Evolutionary conservation across 768 basidiomycete species (phyloP), one percentile per base, ranked within the genome.

Genomic region (Kondoa malvinella): DNA sequence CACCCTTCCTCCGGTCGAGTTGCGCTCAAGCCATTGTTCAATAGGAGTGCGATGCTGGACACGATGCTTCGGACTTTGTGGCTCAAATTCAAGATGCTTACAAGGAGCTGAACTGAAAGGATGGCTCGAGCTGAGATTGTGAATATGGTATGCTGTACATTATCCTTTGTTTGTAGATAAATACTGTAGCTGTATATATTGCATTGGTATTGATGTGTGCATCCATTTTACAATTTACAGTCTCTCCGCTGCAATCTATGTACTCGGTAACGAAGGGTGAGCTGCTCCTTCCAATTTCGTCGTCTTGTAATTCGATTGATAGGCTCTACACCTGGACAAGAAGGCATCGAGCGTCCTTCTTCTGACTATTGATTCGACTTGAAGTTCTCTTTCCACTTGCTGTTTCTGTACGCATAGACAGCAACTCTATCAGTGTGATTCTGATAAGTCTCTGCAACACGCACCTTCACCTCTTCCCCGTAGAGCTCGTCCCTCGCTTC

Each of bases 1-100:
- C 26, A 26, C 12, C 8, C n/a, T 15, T 3, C 21, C 31, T 16
- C 32, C 3, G 3, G 31, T 27, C 61, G 3, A 33, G 14, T 29
- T 63, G 8, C 16, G 17, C 29, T 33, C 61, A 34, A 32, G 12
- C 27, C 21, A 8, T 50, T 50, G n/a, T n/a, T n/a, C n/a, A n/a
- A n/a, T 17, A 17, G 27, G 33, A 63, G n/a, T 29, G 61, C 61
- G 61, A 63, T 63, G 3, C 26, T 31, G 61, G 61, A 3, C 61
- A 63, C 32, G 61, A 63, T 8, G 33, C 31, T 21, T 12, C 3
- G 17, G 61, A 63, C 32, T 63, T 63, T 34, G 30, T 32, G 29
- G 30, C n/a, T 33, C 29, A 30, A 12, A 63, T 63, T 32, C 3
- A 31, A n/a, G 61, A 30, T 8, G 61, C n/a, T 16, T 63, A 63